Conservation (phyloP, 345 rosid genomes). For the Microthlaspi erraticum region DNA sequence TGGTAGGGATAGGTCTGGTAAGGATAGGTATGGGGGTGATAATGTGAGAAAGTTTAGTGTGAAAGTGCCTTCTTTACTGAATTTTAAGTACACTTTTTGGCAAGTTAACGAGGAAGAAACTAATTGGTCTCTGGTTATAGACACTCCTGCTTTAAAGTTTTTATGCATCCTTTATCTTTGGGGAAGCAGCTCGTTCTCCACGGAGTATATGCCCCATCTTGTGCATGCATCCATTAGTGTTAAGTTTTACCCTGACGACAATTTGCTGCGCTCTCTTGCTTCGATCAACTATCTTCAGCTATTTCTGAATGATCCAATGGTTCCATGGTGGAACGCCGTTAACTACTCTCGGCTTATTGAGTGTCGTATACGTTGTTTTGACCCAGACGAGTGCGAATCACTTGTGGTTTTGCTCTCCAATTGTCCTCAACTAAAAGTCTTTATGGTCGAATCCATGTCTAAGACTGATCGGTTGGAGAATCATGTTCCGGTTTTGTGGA, state of each 20-base stretch:
- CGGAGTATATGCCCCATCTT: slow-evolving; percentile 3
- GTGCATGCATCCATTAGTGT: not conserved
- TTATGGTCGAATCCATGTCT: not conserved
- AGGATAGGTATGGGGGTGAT: not conserved
- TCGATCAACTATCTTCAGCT: not conserved
- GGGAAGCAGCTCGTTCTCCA: not conserved
- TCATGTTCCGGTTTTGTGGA: not conserved
- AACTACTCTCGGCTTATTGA: slow-evolving; percentile 4
- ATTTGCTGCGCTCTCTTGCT: not conserved
- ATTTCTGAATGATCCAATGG: not conserved
- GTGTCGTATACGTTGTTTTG: not conserved
- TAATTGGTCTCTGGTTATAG: not conserved
- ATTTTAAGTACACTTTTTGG: not conserved
- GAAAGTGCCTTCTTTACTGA: slow-evolving; percentile 12
- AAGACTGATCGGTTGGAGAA: not conserved
- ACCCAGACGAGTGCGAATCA: not conserved
- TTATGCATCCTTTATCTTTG: not conserved
- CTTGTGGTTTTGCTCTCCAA: slow-evolving; percentile 17
- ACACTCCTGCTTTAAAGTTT: not conserved
- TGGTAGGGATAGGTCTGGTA: no score
- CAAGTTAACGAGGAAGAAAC: not conserved
- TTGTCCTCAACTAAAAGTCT: not conserved
- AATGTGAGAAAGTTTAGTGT: slow-evolving; percentile 1
- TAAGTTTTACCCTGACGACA: not conserved
- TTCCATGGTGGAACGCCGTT: not conserved